phyloP scores from a whole-genome alignment of 2,329 filamentous ascomycete species.

The Thielaviopsis cerberus region DNA sequence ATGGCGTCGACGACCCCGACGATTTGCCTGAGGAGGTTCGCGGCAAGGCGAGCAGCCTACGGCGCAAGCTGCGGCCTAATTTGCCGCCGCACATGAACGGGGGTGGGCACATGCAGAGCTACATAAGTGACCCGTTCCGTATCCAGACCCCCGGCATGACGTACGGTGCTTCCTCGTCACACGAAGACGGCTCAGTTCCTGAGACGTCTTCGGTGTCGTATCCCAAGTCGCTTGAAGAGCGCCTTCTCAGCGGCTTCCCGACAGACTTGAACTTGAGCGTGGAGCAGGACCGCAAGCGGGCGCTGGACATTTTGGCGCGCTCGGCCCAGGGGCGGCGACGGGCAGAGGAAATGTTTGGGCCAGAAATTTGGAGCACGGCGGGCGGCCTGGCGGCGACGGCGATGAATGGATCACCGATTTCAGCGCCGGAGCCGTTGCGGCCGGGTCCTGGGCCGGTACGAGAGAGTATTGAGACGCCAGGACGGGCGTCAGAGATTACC shows the following conservation, averaged over 20 bases:
- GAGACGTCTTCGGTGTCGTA: not conserved
- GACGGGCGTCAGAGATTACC: constrained; percentile 7
- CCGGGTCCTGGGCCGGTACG: constrained; percentile 16
- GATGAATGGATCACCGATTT: constrained; percentile 15
- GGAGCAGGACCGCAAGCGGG: constrained; percentile 29
- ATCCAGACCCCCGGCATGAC: constrained; percentile 14
- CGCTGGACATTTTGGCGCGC: constrained; percentile 32
- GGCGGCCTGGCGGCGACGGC: constrained; percentile 8
- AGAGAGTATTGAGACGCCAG: constrained; percentile 10
- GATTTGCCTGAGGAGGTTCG: constrained; percentile 70
- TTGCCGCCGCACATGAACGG: constrained; percentile 17
- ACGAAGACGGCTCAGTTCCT: constrained; percentile 12
- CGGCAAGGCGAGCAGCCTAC: constrained; percentile 55
- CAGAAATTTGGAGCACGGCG: constrained; percentile 26
- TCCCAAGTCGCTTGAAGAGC: constrained; percentile 28
- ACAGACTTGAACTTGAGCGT: constrained; percentile 27
- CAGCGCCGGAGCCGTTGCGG: constrained; percentile 11
- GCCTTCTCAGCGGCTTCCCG: constrained; percentile 29
- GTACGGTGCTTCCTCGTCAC: constrained; percentile 16
- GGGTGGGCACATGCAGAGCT: constrained; percentile 8
- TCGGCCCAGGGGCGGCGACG: constrained; percentile 31
- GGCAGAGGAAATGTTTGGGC: constrained; percentile 33
- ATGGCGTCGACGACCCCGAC: constrained; percentile 77
- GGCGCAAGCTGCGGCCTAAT: constrained; percentile 49
- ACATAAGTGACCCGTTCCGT: constrained; percentile 14